Base-by-base conservation (phyloP, 106 monocot species). In the Dioscorea dumetorum region DNA sequence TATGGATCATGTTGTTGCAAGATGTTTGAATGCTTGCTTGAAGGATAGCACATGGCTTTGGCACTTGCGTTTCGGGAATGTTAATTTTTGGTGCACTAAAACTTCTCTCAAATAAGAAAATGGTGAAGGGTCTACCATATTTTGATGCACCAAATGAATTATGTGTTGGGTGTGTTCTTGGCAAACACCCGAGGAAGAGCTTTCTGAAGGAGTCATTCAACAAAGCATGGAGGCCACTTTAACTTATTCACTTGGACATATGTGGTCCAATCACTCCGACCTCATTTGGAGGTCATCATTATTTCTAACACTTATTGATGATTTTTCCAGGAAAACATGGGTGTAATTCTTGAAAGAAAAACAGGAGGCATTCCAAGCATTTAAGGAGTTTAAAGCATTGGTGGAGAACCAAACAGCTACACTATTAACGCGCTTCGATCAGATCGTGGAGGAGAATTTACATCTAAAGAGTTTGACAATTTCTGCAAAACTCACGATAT, bases 81-180 rank as follows among this genome's bases (percentile, higher is more conserved):
- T 61, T 14, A 70, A 70, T n/a, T 28, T 70, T 50, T 60, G 58
- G 14, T 48, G 48, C 22, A 48, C 33, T 61, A 22, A 28, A 70
- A 60, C 41, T 49, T 24, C 60, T 60, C 12, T 49, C 49, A 60
- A 70, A 12, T 8, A 70, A 70, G 21, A 48, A 61, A 5, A 70
- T 70, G 70, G 70, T 70, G 49, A 70, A 61, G 18, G 22, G 59
- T 9, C 48, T 70, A 17, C 60, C 60, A 6, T 48, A 18, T 15
- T 49, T 70, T 33, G 59, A 61, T 16, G 17, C 11, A 7, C 22
- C 70, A 8, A 4, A 60, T 61, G 48, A 70, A 17, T 22, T 60
- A 48, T 70, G 12, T 70, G 33, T 58, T 58, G 41, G 2, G 7
- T 34, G 70, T 22, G 13, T 70, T 18, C 19, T 70, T 59, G n/a